A percentile compares a stretch with the other conserved stretches of the same genome.
phyloP scores from a whole-genome alignment of 2,329 filamentous ascomycete genomes.

The Diaporthe sp. region DNA sequence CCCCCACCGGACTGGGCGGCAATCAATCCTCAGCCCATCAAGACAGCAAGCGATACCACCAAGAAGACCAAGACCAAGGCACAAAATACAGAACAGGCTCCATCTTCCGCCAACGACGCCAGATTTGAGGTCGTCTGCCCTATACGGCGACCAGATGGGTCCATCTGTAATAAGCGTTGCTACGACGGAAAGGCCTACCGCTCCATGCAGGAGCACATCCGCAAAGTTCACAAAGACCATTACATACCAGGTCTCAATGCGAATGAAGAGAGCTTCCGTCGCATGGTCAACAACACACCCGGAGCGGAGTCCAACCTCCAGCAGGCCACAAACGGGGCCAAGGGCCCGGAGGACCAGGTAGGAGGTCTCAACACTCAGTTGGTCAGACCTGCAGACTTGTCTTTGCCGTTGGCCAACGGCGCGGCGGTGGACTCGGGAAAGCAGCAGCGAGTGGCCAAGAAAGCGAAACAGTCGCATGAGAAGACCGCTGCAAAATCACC shows the following conservation, averaged over 20 bases:
- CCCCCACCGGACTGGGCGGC: conserved; percentile 13
- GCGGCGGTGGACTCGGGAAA: not conserved
- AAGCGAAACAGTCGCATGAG: conserved; percentile 10
- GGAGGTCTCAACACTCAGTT: not conserved
- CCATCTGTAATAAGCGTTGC: conserved; percentile 34
- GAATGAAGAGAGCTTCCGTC: conserved; percentile 95
- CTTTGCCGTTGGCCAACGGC: not conserved
- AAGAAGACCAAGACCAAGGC: conserved; percentile 29
- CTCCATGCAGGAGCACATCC: conserved; percentile 99
- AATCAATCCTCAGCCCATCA: conserved; percentile 45
- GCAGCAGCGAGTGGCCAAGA: conserved; percentile 20
- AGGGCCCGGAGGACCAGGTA: conserved; percentile 64
- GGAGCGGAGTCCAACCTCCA: conserved; percentile 6
- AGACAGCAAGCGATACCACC: conserved; percentile 24
- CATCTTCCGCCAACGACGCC: conserved; percentile 7
- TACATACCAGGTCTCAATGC: conserved; percentile 98
- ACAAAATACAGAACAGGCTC: conserved; percentile 12
- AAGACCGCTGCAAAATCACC: conserved; percentile 24
- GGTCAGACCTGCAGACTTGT: conserved; percentile 28
- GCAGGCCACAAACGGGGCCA: conserved; percentile 56
- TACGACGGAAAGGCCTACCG: conserved; percentile 68
- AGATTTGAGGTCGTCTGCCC: conserved; percentile 34
- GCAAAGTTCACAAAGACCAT: conserved; percentile 94
- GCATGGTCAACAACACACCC: conserved; percentile 96
- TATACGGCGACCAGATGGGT: conserved; percentile 28